These are phyloP conservation scores for Coemansia asiatica DNA, from an alignment of 192 early-diverging fungal species.

Conservation along the genomic window DNA sequence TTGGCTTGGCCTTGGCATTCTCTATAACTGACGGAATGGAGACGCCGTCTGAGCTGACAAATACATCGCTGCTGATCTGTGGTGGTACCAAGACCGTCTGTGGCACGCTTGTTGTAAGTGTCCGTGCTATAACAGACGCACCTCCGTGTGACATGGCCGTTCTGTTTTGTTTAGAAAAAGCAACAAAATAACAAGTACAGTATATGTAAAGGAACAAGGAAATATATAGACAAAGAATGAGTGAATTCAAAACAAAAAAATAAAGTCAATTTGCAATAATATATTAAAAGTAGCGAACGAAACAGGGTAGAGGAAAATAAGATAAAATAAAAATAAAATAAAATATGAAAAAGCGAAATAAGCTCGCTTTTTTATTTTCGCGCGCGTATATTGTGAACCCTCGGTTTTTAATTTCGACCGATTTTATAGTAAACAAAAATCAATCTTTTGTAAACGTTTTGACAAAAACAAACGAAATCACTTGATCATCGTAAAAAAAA, in stretches of 20 bases:
- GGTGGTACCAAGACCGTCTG: background rate
- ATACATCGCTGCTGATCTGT: conserved; percentile 19
- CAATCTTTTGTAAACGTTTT: background rate
- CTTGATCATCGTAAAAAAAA: background rate
- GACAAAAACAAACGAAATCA: background rate
- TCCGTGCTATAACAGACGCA: background rate
- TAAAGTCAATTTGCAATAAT: no score
- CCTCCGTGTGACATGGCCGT: no score
- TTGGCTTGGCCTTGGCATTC: conserved; percentile 27
- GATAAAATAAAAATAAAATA: background rate
- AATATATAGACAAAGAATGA: conserved; percentile 1
- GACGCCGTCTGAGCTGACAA: conserved; percentile 42
- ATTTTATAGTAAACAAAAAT: background rate
- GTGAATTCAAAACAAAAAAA: background rate
- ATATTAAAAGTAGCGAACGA: no score
- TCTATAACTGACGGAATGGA: conserved; percentile 34
- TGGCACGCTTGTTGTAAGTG: background rate
- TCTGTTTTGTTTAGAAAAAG: background rate
- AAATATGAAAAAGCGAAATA: no score
- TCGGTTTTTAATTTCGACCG: background rate
- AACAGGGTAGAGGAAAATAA: no score
- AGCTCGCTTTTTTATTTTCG: background rate
- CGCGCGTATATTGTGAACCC: background rate
- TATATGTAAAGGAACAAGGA: conserved; percentile 3
- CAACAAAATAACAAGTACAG: conserved; percentile 9